These are phyloP conservation scores for Vitis labrusca DNA, from an alignment of 164 flowering plant genomes.

Conservation along the genomic window DNA sequence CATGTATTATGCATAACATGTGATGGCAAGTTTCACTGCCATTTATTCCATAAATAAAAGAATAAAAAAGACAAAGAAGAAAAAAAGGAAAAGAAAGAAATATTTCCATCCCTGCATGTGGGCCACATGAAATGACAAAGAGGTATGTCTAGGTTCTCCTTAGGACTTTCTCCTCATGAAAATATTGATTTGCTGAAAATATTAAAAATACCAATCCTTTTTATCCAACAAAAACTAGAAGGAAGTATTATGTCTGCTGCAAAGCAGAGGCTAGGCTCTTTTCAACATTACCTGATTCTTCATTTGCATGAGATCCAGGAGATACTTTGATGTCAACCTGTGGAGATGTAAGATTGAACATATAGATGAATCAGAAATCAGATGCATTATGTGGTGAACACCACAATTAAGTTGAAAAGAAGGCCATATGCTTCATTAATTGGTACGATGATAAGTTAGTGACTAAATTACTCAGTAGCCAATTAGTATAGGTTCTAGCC, in stretches of 20 bases:
- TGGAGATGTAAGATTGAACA: constrained; percentile 2
- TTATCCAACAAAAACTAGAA: not conserved
- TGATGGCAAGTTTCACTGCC: too few relatives aligned
- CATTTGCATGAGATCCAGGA: constrained; percentile 85
- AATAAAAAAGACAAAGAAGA: too few relatives aligned
- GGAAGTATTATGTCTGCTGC: not conserved
- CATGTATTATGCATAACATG: not conserved
- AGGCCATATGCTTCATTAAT: not conserved
- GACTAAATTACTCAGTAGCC: not conserved
- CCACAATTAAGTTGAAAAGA: not conserved
- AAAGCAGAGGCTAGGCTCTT: not conserved
- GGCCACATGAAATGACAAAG: not conserved
- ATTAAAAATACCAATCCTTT: not conserved
- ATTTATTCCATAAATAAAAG: too few relatives aligned
- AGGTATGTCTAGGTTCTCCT: not conserved
- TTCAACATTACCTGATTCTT: constrained; percentile 56
- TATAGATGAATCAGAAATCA: not conserved
- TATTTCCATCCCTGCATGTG: not conserved
- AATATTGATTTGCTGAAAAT: not conserved
- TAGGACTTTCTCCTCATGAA: too few relatives aligned
- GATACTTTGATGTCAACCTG: constrained; percentile 82
- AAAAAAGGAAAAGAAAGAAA: not conserved
- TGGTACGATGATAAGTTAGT: not conserved
- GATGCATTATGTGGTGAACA: not conserved
- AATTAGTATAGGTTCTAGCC: not conserved